Evolutionary conservation across 805 yeast genomes (phyloP), one percentile per base, ranked within the genome.

Genomic region (Yarrowia sp.): DNA sequence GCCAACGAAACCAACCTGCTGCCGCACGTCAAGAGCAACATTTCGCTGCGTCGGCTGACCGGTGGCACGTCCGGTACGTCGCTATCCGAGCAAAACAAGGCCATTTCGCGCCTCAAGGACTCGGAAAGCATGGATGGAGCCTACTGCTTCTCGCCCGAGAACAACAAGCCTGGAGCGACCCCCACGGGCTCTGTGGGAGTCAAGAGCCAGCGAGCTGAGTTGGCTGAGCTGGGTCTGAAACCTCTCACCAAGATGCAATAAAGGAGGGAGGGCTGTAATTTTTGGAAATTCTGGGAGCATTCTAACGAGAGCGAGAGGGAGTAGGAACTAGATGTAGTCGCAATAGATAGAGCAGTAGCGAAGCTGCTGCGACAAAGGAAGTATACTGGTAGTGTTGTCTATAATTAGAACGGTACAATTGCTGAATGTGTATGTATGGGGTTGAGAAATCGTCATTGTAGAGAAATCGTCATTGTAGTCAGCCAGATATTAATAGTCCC

Each of bases 1-100:
- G 71, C 70, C 14, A 69, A 68, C 36, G 75, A 73, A 22, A 68
- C 76, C 10, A 74, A 77, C 66, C 70, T 76, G 55, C 70, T 75
- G 47, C 77, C 79, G 4, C 65, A 69, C 7, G 71, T 73, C 53
- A 66, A 68, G 65, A 68, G 71, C 44, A 72, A 69, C 64, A 58
- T 58, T 22, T 58, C 64, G 22, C 43, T 58, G 35, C 64, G 64
- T 17, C 64, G 64, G 28, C 17, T 58, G 22, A 43, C 64, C 10
- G 62, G 66, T 35, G 64, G 45, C 36, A 70, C 72, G 38, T 68
- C 71, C 4, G 60, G 65, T 2, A 66, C 71, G 28, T 55, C 61
- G 1, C 47, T 55, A 7, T 55, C 61, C 31, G 61, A 55, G 31
- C 61, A 55, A 42, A 55, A 41, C 47, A 38, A 41, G 38, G 61